These are phyloP conservation scores for Neurospora hispaniola DNA, from an alignment of 495 filamentous ascomycete species.

Conservation along the genomic window DNA sequence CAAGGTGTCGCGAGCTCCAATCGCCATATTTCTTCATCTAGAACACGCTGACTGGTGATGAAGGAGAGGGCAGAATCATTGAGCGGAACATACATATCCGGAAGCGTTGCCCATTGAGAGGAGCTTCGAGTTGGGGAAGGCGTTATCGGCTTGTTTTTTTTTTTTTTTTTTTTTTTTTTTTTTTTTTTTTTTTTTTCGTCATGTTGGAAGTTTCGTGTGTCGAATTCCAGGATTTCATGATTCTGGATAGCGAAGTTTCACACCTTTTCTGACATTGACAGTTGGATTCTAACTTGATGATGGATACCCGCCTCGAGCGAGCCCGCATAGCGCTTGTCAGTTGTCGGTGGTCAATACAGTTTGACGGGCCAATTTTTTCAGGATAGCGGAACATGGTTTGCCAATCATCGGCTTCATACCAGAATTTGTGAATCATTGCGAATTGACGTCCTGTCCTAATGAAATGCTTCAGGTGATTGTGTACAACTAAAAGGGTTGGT, in stretches of 20 bases:
- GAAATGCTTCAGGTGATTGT: neutral
- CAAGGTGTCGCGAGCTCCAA: too few species aligned
- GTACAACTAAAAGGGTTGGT: neutral
- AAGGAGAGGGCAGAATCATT: neutral
- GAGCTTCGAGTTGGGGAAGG: neutral
- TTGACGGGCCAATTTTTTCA: neutral
- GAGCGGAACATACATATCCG: neutral
- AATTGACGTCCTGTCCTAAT: neutral
- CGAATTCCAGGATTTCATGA: neutral
- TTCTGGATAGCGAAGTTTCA: neutral
- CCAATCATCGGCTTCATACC: too few species aligned
- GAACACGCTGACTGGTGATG: neutral
- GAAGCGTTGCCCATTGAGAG: neutral
- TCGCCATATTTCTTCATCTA: neutral
- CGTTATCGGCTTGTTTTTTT: neutral
- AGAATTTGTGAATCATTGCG: too few species aligned
- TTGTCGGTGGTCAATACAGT: neutral
- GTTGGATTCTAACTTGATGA: neutral
- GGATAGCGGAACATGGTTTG: neutral
- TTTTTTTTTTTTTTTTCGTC: neutral
- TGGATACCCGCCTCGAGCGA: neutral
- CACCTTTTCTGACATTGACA: neutral
- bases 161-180: neutral
- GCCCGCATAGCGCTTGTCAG: neutral
- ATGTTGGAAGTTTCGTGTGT: neutral